phyloP scores from a whole-genome alignment of 2,329 filamentous ascomycete species.

The Sarocladium oryzae region DNA sequence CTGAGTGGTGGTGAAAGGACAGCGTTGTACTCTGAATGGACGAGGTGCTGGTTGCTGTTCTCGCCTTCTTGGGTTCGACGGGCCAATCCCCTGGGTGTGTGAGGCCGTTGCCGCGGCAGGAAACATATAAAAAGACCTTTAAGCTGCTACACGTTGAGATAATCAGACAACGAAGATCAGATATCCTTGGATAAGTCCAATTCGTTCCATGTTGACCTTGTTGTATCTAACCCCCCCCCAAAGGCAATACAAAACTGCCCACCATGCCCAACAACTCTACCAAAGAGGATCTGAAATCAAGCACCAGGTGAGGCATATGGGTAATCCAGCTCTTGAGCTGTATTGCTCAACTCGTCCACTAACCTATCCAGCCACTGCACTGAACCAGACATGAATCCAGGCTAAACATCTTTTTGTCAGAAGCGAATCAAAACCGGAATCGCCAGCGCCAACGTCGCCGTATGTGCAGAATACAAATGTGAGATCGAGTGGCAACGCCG shows the following conservation, averaged over 20 bases:
- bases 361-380: no score
- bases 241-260: not conserved
- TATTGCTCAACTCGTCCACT: no score
- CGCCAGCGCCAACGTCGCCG: conserved; percentile 2
- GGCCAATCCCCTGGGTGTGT: no score
- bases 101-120: no score
- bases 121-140: no score
- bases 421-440: not conserved
- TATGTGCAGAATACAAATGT: not conserved
- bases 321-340: no score
- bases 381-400: not conserved
- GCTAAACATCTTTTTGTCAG: not conserved
- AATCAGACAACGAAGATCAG: no score
- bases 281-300: not conserved
- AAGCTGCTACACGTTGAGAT: no score
- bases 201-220: not conserved
- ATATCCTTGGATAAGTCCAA: no score
- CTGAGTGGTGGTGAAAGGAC: not conserved
- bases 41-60: not conserved
- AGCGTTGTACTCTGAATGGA: not conserved
- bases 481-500: not conserved
- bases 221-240: not conserved
- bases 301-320: not conserved
- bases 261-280: not conserved
- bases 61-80: no score